Conservation (phyloP, 805 yeast genomes). For the Saccharomycopsis malanga region DNA sequence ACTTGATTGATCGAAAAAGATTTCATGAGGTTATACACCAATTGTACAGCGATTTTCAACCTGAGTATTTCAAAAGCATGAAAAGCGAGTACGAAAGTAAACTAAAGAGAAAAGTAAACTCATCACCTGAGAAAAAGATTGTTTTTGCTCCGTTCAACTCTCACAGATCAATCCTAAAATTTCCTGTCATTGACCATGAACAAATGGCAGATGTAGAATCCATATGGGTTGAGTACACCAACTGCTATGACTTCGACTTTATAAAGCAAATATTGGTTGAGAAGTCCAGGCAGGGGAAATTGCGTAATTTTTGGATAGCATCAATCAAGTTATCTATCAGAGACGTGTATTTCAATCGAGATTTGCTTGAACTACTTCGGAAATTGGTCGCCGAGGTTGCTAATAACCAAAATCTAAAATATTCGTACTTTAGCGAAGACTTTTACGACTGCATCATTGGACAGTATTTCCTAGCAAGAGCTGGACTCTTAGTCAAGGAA, state of each 20-base stretch:
- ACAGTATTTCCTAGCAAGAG: constrained; percentile 1
- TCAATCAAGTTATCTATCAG: constrained; percentile 8
- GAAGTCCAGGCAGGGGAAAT: not conserved
- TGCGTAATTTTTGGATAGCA: constrained; percentile 12
- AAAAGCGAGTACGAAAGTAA: too few relatives aligned
- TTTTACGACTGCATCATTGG: constrained; percentile 12
- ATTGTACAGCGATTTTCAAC: too few relatives aligned
- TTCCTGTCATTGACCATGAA: not conserved
- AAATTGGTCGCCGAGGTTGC: not conserved
- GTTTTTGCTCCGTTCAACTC: not conserved
- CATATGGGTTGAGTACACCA: not conserved
- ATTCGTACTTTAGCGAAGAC: constrained; percentile 5
- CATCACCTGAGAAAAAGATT: too few relatives aligned
- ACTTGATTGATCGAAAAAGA: too few relatives aligned
- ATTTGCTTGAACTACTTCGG: not conserved
- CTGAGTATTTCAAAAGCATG: too few relatives aligned
- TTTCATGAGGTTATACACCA: too few relatives aligned
- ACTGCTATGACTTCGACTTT: not conserved
- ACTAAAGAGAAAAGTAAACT: too few relatives aligned
- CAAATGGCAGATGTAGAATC: not conserved
- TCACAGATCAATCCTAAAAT: not conserved
- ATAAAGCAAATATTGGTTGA: not conserved
- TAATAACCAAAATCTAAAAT: not conserved
- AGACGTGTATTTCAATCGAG: constrained; percentile 5
- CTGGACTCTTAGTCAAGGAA: constrained; percentile 2